A percentile compares a stretch with the other conserved stretches of the same genome.
These are phyloP conservation scores for Cutaneotrichosporon cyanovorans DNA, from an alignment of 1,284 basidiomycete species.

Conservation along the genomic window DNA sequence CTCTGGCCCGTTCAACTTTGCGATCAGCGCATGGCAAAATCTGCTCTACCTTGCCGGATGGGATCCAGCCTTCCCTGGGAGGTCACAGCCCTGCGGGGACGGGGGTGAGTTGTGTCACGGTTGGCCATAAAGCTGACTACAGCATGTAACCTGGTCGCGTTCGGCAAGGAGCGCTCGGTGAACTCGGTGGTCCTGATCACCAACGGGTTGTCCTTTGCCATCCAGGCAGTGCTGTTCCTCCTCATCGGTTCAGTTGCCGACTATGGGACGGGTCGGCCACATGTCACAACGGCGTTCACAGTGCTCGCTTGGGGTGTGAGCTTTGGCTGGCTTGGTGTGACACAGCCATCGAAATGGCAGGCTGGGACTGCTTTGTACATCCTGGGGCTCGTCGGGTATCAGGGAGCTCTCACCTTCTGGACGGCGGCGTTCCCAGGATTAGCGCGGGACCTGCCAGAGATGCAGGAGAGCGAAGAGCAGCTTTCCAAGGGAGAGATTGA, in stretches of 20 bases:
- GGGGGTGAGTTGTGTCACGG: slow-evolving; percentile 7
- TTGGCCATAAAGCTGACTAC: neutral
- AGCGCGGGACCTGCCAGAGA: slow-evolving; percentile 19
- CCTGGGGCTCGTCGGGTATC: slow-evolving; percentile 58
- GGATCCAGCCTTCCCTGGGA: slow-evolving; percentile 34
- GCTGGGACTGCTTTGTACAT: slow-evolving; percentile 20
- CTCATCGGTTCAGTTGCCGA: slow-evolving; percentile 20
- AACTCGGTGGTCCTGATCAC: slow-evolving; percentile 22
- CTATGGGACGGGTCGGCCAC: slow-evolving; percentile 24
- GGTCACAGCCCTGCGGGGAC: slow-evolving; percentile 28
- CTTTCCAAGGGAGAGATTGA: slow-evolving; percentile 11
- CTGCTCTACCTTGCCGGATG: slow-evolving; percentile 36
- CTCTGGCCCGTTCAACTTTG: slow-evolving; percentile 41
- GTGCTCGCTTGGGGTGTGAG: slow-evolving; percentile 71
- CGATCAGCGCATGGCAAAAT: slow-evolving; percentile 41
- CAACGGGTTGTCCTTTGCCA: slow-evolving; percentile 21
- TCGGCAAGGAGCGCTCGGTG: slow-evolving; percentile 26
- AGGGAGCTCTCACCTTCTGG: slow-evolving; percentile 50
- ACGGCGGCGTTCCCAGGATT: slow-evolving; percentile 21
- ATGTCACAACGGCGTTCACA: slow-evolving; percentile 56
- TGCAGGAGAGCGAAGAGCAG: slow-evolving; percentile 19
- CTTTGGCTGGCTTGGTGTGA: slow-evolving; percentile 40
- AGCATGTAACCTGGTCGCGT: slow-evolving; percentile 32
- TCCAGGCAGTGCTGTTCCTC: slow-evolving; percentile 20
- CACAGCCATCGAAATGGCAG: slow-evolving; percentile 38